Percentiles rank a stretch among this genome's conserved stretches.
Evolutionary conservation across 1,284 basidiomycete genomes (phyloP).

Genomic region (Athelia psychrophila): DNA sequence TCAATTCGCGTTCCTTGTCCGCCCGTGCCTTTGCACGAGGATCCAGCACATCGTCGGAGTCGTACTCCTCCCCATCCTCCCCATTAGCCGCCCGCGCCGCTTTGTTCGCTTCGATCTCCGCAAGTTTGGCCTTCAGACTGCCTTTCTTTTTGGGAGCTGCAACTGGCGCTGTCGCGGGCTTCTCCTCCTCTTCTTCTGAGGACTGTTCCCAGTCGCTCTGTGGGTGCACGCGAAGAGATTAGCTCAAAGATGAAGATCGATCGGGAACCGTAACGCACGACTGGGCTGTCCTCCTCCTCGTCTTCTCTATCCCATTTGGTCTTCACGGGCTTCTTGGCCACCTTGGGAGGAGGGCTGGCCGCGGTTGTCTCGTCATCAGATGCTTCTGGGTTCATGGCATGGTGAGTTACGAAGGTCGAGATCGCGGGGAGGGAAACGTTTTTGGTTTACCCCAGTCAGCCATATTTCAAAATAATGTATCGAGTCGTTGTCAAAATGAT

Average conservation of each 20-base stretch:
- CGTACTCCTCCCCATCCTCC: conserved; percentile 48
- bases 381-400: conserved; percentile 27
- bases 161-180: conserved; percentile 35
- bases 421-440: not conserved
- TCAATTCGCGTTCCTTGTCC: conserved; percentile 79
- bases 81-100: conserved; percentile 41
- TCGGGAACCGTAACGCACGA: conserved; percentile 33
- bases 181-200: conserved; percentile 75
- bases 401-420: conserved; percentile 6
- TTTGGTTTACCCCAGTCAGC: conserved; percentile 27
- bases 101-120: conserved; percentile 80
- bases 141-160: conserved; percentile 87
- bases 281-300: conserved; percentile 66
- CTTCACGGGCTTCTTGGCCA: conserved; percentile 43
- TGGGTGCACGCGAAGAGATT: conserved; percentile 6
- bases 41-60: conserved; percentile 79
- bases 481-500: not conserved
- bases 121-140: conserved; percentile 84
- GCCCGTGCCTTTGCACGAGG: conserved; percentile 72
- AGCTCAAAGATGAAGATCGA: not conserved
- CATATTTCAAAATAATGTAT: conserved; percentile 14
- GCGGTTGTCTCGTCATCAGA: conserved; percentile 30
- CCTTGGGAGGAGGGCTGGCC: conserved; percentile 38
- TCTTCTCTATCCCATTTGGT: conserved; percentile 88
- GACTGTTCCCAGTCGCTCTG: conserved; percentile 91